Evolutionary conservation across 192 early-diverging fungal species (phyloP).

Genomic region (Backusella westeae): DNA sequence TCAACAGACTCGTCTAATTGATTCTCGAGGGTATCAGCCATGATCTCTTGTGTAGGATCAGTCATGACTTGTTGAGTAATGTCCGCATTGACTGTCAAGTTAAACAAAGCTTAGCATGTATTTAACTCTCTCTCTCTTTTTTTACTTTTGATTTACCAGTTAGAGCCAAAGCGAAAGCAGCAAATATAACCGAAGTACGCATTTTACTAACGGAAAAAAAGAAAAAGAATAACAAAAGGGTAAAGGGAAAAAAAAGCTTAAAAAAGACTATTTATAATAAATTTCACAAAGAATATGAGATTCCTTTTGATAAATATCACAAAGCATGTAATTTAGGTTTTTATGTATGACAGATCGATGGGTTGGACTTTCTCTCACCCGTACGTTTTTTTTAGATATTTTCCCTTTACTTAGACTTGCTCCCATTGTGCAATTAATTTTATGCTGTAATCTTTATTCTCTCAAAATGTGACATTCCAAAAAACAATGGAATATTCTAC

Average conservation of each 20-base stretch:
- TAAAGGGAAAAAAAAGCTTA: neutral
- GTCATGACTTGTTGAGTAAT: neutral
- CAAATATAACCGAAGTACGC: neutral
- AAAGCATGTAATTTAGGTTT: neutral
- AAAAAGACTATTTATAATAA: neutral
- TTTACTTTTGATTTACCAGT: neutral
- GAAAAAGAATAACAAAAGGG: neutral
- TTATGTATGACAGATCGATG: conserved; percentile 6
- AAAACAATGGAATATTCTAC: neutral
- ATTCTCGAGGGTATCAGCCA: neutral
- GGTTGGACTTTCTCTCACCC: neutral
- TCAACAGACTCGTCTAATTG: neutral
- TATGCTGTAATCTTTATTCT: neutral
- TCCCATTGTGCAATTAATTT: neutral
- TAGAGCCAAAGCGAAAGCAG: neutral
- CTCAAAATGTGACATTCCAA: neutral
- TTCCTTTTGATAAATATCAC: neutral
- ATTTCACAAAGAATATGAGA: neutral
- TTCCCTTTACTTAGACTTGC: no score
- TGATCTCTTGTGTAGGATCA: neutral
- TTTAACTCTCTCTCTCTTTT: neutral
- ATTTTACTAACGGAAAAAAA: neutral
- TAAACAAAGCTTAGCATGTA: neutral
- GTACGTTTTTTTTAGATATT: neutral
- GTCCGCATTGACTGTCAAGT: neutral